Evolutionary conservation across 2,329 filamentous ascomycete species (phyloP), one percentile per base, ranked within the genome.

Genomic region (Fusarium nematophilum): DNA sequence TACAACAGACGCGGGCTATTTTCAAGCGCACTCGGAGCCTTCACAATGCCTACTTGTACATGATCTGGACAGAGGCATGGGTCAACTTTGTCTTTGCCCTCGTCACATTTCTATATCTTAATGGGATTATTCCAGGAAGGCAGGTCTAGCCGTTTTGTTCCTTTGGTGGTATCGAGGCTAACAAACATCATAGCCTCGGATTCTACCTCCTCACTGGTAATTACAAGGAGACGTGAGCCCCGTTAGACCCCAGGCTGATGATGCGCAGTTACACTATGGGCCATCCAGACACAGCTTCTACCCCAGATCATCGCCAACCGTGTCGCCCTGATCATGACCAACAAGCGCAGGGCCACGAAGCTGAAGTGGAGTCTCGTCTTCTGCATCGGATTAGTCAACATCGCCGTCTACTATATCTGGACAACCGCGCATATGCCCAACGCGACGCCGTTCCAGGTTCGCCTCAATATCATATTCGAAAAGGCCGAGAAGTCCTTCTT

Each of bases 281-380:
- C 60, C 1, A 52, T 71, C 11, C 68, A 74, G 39, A 77, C 77
- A 7, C 77, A 79, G 31, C 67, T 79, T 0, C 65, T 79, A 4
- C 75, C 78, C 47, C 78, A 80, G 52, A 79, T 80, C 40, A 79
- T 80, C 50, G 75, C 77, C 52, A 80, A 80, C 51, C 76, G 78
- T 36, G 75, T 79, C 13, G 67, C 73, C 0, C 67, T 80, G 7
- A 78, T 80, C 33, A 76, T 77, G 44, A 72, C 73, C 34, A 72
- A 77, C 49, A 72, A 72, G 18, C 70, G 55, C 0, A 75, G 72
- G 8, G 68, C 75, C 9, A 57, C 38, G 2, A 65, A 62, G 15
- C 53, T 79, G 18, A 79, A 78, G 59, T 75, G 72, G 70, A 69
- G 70, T 3, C 73, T 77, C 5, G 60, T 75, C 3, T 27, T 59